Evolutionary conservation across 192 early-diverging fungal species (phyloP).

Genomic region (Coemansia sp.): DNA sequence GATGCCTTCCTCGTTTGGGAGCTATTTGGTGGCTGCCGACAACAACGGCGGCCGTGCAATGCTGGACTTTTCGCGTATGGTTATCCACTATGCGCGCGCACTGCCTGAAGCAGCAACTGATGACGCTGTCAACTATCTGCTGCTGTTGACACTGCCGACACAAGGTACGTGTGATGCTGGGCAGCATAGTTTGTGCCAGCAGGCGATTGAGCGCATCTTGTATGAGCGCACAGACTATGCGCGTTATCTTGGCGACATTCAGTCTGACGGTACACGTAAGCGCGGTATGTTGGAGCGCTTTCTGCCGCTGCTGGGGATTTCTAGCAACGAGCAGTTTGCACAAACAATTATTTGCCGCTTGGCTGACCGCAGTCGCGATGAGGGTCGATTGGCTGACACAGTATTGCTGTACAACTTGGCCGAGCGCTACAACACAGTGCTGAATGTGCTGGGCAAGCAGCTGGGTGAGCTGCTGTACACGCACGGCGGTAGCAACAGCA

Average conservation of each 20-base stretch:
- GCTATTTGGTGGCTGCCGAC: slow-evolving; percentile 20
- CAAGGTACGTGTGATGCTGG: slow-evolving; percentile 4
- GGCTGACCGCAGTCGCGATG: slow-evolving; percentile 68
- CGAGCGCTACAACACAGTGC: slow-evolving; percentile 70
- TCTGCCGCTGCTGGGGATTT: slow-evolving; percentile 61
- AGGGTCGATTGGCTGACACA: slow-evolving; percentile 70
- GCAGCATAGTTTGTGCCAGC: slow-evolving; percentile 26
- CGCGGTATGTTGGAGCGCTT: slow-evolving; percentile 69
- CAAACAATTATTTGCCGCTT: slow-evolving; percentile 64
- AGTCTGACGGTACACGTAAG: slow-evolving; percentile 44
- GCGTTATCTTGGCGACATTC: slow-evolving; percentile 58
- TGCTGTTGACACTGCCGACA: slow-evolving; percentile 39
- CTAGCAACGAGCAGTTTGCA: slow-evolving; percentile 61
- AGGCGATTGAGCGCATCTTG: slow-evolving; percentile 52
- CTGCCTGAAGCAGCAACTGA: slow-evolving; percentile 31
- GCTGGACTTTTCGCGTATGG: slow-evolving; percentile 36
- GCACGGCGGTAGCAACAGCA: slow-evolving; percentile 4
- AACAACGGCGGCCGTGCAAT: background rate
- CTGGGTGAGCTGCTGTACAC: slow-evolving; percentile 61
- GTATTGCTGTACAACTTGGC: slow-evolving; percentile 76
- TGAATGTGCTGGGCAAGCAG: slow-evolving; percentile 67
- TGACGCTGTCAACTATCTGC: slow-evolving; percentile 36
- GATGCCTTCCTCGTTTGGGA: slow-evolving; percentile 30
- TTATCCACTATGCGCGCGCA: slow-evolving; percentile 42
- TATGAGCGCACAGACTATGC: slow-evolving; percentile 63